phyloP scores from a whole-genome alignment of 2,329 filamentous ascomycete species.

The Trichoderma breve region DNA sequence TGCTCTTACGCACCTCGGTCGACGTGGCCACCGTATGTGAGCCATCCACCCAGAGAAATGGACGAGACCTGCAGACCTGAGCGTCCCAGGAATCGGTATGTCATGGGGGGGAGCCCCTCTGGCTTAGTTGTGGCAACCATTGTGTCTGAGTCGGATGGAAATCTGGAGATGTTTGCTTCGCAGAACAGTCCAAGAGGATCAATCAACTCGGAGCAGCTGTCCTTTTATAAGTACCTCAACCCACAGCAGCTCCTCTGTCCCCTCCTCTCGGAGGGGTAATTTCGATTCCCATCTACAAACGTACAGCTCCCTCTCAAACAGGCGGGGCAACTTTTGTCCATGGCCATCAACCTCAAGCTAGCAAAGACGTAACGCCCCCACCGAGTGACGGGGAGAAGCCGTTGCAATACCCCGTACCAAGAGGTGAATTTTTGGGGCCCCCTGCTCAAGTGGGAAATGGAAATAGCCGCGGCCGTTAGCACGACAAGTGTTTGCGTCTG shows the following conservation, averaged over 20 bases:
- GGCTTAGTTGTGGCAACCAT: constrained; percentile 37
- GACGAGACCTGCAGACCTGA: constrained; percentile 72
- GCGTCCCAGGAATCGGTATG: constrained; percentile 68
- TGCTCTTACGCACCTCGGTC: constrained; percentile 52
- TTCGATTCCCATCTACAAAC: not conserved
- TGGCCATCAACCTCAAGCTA: not conserved
- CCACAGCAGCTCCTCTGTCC: not conserved
- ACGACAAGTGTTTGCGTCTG: not conserved
- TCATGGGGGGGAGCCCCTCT: constrained; percentile 53
- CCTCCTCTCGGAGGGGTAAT: not conserved
- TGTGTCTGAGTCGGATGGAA: constrained; percentile 18
- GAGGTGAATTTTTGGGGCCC: not conserved
- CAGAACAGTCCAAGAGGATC: not conserved
- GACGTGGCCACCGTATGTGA: constrained; percentile 74
- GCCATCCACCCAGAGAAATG: constrained; percentile 69
- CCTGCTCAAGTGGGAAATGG: not conserved
- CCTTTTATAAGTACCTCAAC: not conserved
- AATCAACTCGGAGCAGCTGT: not conserved
- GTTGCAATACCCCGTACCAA: not conserved
- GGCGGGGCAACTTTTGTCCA: constrained; percentile 1
- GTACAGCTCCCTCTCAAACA: not conserved
- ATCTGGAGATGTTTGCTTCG: not conserved
- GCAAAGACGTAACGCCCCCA: not conserved
- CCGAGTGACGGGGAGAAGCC: not conserved
- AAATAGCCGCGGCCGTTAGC: constrained; percentile 4